Percentiles rank a stretch among this genome's conserved stretches.
Conservation (phyloP, 257 asterid genomes). For the Nemophila menziesii region DNA sequence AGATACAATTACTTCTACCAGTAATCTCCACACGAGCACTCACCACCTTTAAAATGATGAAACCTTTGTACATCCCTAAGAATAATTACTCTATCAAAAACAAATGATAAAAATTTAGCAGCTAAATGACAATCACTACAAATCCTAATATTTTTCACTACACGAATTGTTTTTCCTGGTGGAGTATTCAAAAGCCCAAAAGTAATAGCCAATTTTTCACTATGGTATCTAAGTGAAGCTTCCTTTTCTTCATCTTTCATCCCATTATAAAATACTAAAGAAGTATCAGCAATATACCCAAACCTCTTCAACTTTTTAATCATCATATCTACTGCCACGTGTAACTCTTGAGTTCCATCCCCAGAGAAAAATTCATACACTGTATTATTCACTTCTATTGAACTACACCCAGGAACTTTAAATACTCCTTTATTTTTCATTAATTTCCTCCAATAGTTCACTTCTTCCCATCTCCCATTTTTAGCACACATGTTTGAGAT, state of each 20-base stretch:
- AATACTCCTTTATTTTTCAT: slow-evolving; percentile 20
- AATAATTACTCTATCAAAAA: slow-evolving; percentile 17
- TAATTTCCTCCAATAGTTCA: slow-evolving; percentile 9
- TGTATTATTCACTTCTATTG: slow-evolving; percentile 18
- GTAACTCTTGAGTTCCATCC: slow-evolving; percentile 25
- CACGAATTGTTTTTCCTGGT: slow-evolving; percentile 23
- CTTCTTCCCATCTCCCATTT: slow-evolving; percentile 27
- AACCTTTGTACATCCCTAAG: slow-evolving; percentile 31
- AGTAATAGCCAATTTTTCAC: slow-evolving; percentile 32
- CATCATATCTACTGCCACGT: slow-evolving; percentile 20
- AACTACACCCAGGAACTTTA: slow-evolving; percentile 30
- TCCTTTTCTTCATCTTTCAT: slow-evolving; percentile 26
- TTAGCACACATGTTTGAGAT: slow-evolving; percentile 26
- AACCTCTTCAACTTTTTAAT: slow-evolving; percentile 18
- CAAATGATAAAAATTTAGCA: slow-evolving; percentile 21
- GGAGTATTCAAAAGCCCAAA: slow-evolving; percentile 26
- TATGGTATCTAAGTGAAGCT: slow-evolving; percentile 22
- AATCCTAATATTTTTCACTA: slow-evolving; percentile 25
- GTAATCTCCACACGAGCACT: slow-evolving; percentile 34
- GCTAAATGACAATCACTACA: slow-evolving; percentile 34
- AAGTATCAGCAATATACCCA: slow-evolving; percentile 27
- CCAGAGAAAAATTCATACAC: slow-evolving; percentile 34
- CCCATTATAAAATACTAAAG: slow-evolving; percentile 17
- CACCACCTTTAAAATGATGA: slow-evolving; percentile 29
- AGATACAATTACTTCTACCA: slow-evolving; percentile 13